Evolutionary conservation across 768 basidiomycete genomes (phyloP).

Genomic region (Hortiboletus campestris): DNA sequence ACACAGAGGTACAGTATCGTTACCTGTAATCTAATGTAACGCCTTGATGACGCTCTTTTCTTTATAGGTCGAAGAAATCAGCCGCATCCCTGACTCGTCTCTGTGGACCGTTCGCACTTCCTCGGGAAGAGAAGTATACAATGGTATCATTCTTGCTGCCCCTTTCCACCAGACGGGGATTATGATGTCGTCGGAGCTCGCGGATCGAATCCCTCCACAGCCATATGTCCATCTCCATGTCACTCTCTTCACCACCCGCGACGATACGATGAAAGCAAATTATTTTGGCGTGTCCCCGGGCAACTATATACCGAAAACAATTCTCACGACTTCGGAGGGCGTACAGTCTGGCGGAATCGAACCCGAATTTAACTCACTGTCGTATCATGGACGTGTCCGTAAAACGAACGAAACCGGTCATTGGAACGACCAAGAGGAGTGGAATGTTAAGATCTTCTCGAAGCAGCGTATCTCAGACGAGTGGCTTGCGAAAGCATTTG

Average conservation of each 20-base stretch:
- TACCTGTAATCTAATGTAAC: neutral
- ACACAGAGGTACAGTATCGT: conserved; percentile 54
- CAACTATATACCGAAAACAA: conserved; percentile 51
- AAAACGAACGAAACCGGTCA: conserved; percentile 25
- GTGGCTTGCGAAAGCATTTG: conserved; percentile 68
- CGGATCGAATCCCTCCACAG: conserved; percentile 58
- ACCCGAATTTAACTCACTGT: conserved; percentile 85
- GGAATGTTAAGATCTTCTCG: conserved; percentile 89
- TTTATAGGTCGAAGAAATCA: conserved; percentile 53
- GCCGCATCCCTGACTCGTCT: conserved; percentile 40
- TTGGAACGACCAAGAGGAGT: conserved; percentile 38
- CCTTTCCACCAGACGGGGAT: conserved; percentile 76
- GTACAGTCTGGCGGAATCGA: conserved; percentile 49
- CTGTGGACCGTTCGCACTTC: conserved; percentile 54
- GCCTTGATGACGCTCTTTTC: neutral
- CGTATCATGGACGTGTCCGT: conserved; percentile 65
- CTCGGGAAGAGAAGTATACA: conserved; percentile 52
- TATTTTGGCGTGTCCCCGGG: conserved; percentile 63
- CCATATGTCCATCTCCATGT: conserved; percentile 86
- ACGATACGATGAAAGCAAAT: conserved; percentile 52
- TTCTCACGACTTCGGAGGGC: conserved; percentile 75
- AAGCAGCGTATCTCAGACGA: conserved; percentile 59
- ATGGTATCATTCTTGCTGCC: conserved; percentile 80
- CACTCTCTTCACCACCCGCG: conserved; percentile 81
- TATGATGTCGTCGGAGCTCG: conserved; percentile 45